A percentile compares a stretch with the other conserved stretches of the same genome.
These are phyloP conservation scores for Dentipellis sp. DNA, from an alignment of 768 basidiomycete genomes.

Conservation along the genomic window DNA sequence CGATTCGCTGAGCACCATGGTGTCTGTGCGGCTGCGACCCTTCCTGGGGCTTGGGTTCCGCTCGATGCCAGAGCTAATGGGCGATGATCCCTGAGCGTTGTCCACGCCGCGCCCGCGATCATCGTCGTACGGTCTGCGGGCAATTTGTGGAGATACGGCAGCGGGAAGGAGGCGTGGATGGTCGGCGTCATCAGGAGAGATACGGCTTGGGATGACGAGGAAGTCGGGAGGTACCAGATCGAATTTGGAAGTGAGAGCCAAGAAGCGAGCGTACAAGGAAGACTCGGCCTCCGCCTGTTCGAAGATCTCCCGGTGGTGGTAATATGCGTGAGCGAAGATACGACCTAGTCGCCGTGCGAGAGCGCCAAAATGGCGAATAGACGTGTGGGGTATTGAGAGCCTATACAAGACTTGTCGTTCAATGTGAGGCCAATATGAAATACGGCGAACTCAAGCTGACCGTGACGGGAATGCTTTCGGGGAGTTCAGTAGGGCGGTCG, in stretches of 20 bases:
- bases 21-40: slow-evolving; percentile 58
- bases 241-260: slow-evolving; percentile 72
- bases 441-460: slow-evolving; percentile 29
- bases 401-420: slow-evolving; percentile 27
- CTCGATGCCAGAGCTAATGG: slow-evolving; percentile 4
- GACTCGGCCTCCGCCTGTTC: slow-evolving; percentile 88
- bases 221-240: slow-evolving; percentile 78
- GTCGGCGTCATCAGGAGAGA: slow-evolving; percentile 22
- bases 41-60: slow-evolving; percentile 15
- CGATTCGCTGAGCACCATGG: slow-evolving; percentile 58
- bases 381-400: slow-evolving; percentile 71
- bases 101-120: slow-evolving; percentile 8
- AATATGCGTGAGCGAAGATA: slow-evolving; percentile 95
- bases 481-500: slow-evolving; percentile 85
- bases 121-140: slow-evolving; percentile 6
- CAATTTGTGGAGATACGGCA: slow-evolving; percentile 8
- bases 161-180: slow-evolving; percentile 11
- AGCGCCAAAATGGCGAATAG: slow-evolving; percentile 82
- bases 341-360: slow-evolving; percentile 87
- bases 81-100: slow-evolving; percentile 5
- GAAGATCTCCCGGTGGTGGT: slow-evolving; percentile 87
- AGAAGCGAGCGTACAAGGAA: slow-evolving; percentile 83
- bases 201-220: slow-evolving; percentile 61
- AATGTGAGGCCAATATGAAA: slow-evolving; percentile 8
- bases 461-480: slow-evolving; percentile 88